A percentile compares a stretch with the other conserved stretches of the same genome.
Evolutionary conservation across 2,329 filamentous ascomycete species (phyloP).

Genomic region (Magnaporthiopsis rhizophila): DNA sequence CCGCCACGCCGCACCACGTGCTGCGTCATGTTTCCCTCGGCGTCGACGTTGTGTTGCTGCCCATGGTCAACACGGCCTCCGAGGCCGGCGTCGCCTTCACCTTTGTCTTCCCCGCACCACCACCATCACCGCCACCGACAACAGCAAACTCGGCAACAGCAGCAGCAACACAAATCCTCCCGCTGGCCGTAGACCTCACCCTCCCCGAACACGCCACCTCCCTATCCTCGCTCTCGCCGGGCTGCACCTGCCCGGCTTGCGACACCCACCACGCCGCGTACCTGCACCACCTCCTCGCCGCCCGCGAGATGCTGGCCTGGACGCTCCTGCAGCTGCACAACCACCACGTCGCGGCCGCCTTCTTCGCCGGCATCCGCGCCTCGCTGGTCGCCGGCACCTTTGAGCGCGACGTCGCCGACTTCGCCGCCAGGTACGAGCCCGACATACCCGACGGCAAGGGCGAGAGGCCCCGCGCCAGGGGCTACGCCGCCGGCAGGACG

Average conservation of each 20-base stretch:
- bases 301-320: slow-evolving; percentile 97
- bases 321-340: slow-evolving; percentile 90
- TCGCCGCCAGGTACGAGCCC: slow-evolving; percentile 53
- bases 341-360: slow-evolving; percentile 60
- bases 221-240: slow-evolving; percentile 50
- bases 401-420: slow-evolving; percentile 36
- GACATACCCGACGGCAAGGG: slow-evolving; percentile 68
- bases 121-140: background rate
- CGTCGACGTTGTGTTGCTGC: slow-evolving; percentile 69
- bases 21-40: slow-evolving; percentile 69
- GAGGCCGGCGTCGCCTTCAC: slow-evolving; percentile 79
- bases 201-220: slow-evolving; percentile 51
- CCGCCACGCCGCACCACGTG: slow-evolving; percentile 65
- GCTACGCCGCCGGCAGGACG: slow-evolving; percentile 68
- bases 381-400: slow-evolving; percentile 60
- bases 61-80: slow-evolving; percentile 66
- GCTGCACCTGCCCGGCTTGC: slow-evolving; percentile 79
- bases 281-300: slow-evolving; percentile 75
- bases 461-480: slow-evolving; percentile 68
- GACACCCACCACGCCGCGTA: slow-evolving; percentile 75
- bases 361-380: slow-evolving; percentile 64
- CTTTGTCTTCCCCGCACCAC: slow-evolving; percentile 60
- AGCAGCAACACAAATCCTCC: slow-evolving; percentile 16
- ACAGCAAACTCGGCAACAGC: background rate
- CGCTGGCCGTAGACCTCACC: slow-evolving; percentile 78